Base-by-base conservation (phyloP, 257 asterid species). In the Handroanthus guayacan region DNA sequence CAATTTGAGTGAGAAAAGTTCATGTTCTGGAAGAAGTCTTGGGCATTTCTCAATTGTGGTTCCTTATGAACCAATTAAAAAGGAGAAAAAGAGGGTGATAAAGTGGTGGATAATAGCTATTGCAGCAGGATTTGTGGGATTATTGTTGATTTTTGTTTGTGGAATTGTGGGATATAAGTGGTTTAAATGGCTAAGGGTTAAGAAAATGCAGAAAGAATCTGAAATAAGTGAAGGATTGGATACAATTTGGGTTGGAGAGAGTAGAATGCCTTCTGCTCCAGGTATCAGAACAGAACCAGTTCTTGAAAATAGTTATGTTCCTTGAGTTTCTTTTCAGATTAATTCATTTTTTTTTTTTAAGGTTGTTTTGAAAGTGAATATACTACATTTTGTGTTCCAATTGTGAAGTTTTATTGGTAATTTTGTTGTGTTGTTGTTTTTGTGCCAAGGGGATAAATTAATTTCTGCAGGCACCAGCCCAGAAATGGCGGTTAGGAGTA, bases 221-320 rank as follows among this genome's bases (percentile, higher is more conserved):
- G 98, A 86, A 51, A 86, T 71, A 62, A 86, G 87, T 76, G 99
- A 89, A 71, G 87, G 63, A 20, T 80, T 95, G 82, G 93, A 79
- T 18, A 56, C 89, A 17, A 60, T 78, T 44, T 92, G 97, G 98
- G 76, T 95, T 83, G 97, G 98, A 12, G 69, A 72, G 13, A 92
- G 97, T 78, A 92, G 88, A 86, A 86, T 95, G 98, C 94, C 93
- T 62, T 34, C 84, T 9, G 99, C 97, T 76, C 72, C 92, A 60
- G 88, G 86, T 75, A 87, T 89, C 76, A 91, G 98, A 82, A 95
- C 98, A 38, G 91, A 85, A 72, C 98, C 99, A 34, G 84, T 62
- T 74, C 86, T 95, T 84, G 99, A 92, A 71, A 80, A 72, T 76
- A 84, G 75, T 34, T 89, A 89, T 75, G 68, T 84, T 44, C 97